Base-by-base conservation (phyloP, 257 asterid genomes). In the Solanum appendiculatum region DNA sequence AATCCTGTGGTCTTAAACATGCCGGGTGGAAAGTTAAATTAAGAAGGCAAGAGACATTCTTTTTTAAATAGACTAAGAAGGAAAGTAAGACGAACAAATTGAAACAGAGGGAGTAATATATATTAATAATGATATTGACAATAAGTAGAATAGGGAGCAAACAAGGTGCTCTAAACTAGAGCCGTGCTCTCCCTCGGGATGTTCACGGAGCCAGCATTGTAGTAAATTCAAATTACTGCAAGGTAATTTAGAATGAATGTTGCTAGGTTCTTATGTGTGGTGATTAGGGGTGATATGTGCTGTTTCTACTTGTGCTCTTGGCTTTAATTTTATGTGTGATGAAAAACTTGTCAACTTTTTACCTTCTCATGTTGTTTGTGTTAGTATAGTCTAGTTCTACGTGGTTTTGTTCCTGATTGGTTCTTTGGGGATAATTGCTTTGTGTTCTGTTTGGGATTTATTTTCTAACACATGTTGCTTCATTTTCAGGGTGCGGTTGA, bases 401-500 rank as follows among this genome's bases (percentile, higher is more conserved):
- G n/a, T 36, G 36, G 37, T 83, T 44, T 33, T 46, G 23, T 20
- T 23, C 34, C 5, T n/a, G 29, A 18, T 15, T 60, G 34, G 60
- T 25, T 54, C 42, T 56, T n/a, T 84, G 25, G 48, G 12, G 42
- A 60, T 54, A n/a, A 20, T 36, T 21, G 77, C 25, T 33, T 39
- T 63, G 60, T 36, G 18, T 72, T 6, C 81, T 73, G 31, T 37
- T 11, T 10, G 54, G 82, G 31, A 37, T 74, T 5, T 73, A 37
- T 10, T 37, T 37, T 73, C 51, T 37, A 11, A 74, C 54, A 29
- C 18, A 80, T 29, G 34, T 42, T 81, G 66, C 70, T 85, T 42
- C 84, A 74, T 81, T 84, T 74, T 86, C 94, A 97, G 99, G 99
- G 99, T 89, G 99, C 99, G 29, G 99, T 97, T 83, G 99, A 97